Conservation (phyloP, 352 stramenopile genomes). For the Pythium scleroteichum region DNA sequence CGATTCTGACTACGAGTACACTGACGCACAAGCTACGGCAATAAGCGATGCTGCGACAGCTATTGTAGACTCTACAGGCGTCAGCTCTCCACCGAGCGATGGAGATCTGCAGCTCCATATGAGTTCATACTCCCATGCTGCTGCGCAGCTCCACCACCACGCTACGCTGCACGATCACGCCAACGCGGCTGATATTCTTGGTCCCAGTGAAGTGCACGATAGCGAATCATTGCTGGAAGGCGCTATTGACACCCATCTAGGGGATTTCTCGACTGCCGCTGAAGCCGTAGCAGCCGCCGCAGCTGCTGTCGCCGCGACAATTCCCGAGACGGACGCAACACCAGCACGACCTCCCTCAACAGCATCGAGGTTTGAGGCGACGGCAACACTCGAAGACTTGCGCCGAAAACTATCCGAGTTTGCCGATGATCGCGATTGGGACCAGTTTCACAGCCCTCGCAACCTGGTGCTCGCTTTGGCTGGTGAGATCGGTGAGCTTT, state of each 20-base stretch:
- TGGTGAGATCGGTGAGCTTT: conserved; percentile 95
- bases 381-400: conserved; percentile 33
- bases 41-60: conserved; percentile 4
- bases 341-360: neutral
- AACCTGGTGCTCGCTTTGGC: conserved; percentile 95
- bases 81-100: conserved; percentile 30
- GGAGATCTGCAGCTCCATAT: conserved; percentile 16
- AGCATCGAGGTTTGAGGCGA: conserved; percentile 25
- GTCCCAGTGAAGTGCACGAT: conserved; percentile 38
- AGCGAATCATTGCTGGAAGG: conserved; percentile 54
- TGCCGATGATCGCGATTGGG: conserved; percentile 36
- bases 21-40: conserved; percentile 17
- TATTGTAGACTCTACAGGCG: conserved; percentile 4
- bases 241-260: conserved; percentile 54
- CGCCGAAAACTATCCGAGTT: conserved; percentile 34
- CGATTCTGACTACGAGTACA: conserved; percentile 64
- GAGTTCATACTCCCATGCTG: conserved; percentile 16
- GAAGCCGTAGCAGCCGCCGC: conserved; percentile 29
- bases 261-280: conserved; percentile 37
- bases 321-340: conserved; percentile 1
- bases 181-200: conserved; percentile 46
- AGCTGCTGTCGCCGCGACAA: conserved; percentile 8
- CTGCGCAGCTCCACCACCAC: conserved; percentile 33
- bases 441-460: conserved; percentile 65
- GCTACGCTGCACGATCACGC: conserved; percentile 31